These are phyloP conservation scores for Raffaelea albimanens DNA, from an alignment of 2,329 filamentous ascomycete species.

Conservation along the genomic window DNA sequence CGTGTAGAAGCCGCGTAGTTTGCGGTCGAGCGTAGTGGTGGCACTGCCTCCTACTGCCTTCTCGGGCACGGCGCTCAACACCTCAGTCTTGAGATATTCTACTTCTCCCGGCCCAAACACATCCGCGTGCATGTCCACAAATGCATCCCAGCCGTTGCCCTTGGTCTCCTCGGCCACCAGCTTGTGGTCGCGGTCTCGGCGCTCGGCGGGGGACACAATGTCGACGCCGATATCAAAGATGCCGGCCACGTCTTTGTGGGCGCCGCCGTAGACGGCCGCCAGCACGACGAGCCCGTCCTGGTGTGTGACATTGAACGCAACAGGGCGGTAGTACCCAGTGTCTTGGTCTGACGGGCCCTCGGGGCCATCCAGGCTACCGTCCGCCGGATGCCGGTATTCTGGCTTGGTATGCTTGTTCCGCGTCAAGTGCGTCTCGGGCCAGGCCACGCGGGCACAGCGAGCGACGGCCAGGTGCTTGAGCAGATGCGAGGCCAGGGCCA, in stretches of 20 bases:
- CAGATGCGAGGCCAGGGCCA: slow-evolving; percentile 62
- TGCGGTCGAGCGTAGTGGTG: slow-evolving; percentile 42
- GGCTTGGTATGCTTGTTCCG: slow-evolving; percentile 48
- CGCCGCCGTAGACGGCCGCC: slow-evolving; percentile 38
- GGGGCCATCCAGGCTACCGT: no score
- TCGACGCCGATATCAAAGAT: slow-evolving; percentile 57
- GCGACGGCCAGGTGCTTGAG: slow-evolving; percentile 64
- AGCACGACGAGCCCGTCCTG: slow-evolving; percentile 67
- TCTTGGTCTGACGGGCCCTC: no score
- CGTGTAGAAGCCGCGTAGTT: slow-evolving; percentile 63
- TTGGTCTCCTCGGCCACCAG: slow-evolving; percentile 32
- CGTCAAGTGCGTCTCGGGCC: slow-evolving; percentile 47
- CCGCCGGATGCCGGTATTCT: slow-evolving; percentile 35
- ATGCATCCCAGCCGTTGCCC: slow-evolving; percentile 49
- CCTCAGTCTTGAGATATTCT: slow-evolving; percentile 45
- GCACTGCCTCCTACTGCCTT: slow-evolving; percentile 17
- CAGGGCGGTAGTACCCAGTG: slow-evolving; percentile 29
- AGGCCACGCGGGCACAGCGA: slow-evolving; percentile 42
- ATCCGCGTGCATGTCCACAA: slow-evolving; percentile 63
- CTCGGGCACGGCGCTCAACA: slow-evolving; percentile 19
- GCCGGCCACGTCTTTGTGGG: slow-evolving; percentile 27
- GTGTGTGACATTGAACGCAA: slow-evolving; percentile 70
- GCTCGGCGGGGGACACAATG: slow-evolving; percentile 65
- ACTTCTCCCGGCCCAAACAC: slow-evolving; percentile 58
- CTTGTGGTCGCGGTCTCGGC: slow-evolving; percentile 50